Base-by-base conservation (phyloP, 208 protist genomes). In the Crithidia sp. region DNA sequence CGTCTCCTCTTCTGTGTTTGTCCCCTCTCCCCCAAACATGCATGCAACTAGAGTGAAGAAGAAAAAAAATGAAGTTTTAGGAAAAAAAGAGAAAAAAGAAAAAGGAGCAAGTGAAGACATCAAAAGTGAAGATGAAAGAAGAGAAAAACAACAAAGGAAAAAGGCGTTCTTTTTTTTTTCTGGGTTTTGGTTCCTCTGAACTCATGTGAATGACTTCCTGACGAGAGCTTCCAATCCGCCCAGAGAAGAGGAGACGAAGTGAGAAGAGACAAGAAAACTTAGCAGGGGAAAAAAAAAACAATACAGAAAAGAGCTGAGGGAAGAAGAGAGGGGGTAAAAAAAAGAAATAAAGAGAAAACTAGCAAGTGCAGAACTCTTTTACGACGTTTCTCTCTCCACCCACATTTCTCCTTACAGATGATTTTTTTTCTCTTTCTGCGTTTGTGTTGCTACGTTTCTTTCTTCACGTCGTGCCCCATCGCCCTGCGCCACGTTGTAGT, bases 251-350 rank as follows among this genome's bases (percentile, higher is more conserved):
- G 40, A 40, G 14, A 55, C 16, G 62, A 67, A 59, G 49, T 63
- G 54, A 64, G 41, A 47, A 56, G 55, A 43, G 45, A 66, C 8
- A 67, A 67, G 43, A 53, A 59, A 43, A 60, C 39, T 61, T 41
- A 58, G 57, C 50, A 28, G 56, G 54, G 65, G 43, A 73, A 74
- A 75, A 56, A 67, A 57, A 57, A 61, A 74, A 10, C 59, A 36
- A 75, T 36, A 64, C 12, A 12, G 45, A 67, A 59, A 54, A 59
- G 41, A 61, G 43, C 39, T 52, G 54, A 41, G 28, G 60, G 56
- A 58, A 54, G 49, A 28, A 71, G n/a, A 17, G 40, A 58, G 28
- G 43, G 19, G 50, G 36, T 60, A 49, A 49, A 49, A 49, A 49
- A 49, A 49, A 49, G 45, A 49, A 49, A 49, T 49, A 7, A 49